Evolutionary conservation across 768 basidiomycete species (phyloP), one percentile per base, ranked within the genome.

Genomic region (Russula dissimulans): DNA sequence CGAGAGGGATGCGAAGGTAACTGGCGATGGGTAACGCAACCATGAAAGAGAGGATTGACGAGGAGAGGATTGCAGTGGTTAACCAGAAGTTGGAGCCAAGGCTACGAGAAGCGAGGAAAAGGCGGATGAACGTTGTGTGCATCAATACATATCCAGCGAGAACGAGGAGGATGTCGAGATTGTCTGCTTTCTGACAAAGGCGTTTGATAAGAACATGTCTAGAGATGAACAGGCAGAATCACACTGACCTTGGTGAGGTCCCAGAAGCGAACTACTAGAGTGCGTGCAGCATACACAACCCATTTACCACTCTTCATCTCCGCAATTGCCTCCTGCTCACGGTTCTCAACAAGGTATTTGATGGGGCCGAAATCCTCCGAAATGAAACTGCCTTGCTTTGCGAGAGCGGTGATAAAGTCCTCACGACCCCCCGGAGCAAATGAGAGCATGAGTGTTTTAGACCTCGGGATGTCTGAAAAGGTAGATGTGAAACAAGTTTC

Each of bases 111-210:
- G 90, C 89, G 65, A 87, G 77, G 74, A 95, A 88, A 54, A 98
- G 81, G 54, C 92, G 85, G 70, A 94, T 84, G 75, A 99, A 98
- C 2, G 95, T 95, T 5, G 78, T 81, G 75, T 97, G 94, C 97
- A 99, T 98, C 47, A 98, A 79, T 55, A 95, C 74, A 71, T 98
- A 98, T 14, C 95, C 97, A 11, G 89, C 79, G 18, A 97, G 81
- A 67, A 99, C 92, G 64, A 98, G 85, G 55, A 95, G 77, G 68
- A 99, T 97, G 73, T 99, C 97, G 26, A 95, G 82, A 0, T 93
- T 94, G 72, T 97, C 91, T 11, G 97, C 94, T 76, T 93, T 91
- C 84, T 89, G 73, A 12, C 57, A 31, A 42, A 31, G 31, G 7
- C 8, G 18, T 22, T 12, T 18, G 9, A 36, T 60, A 9, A 51